Base-by-base conservation (phyloP, 2,329 filamentous ascomycete species). In the Trichophyton verrucosum region DNA sequence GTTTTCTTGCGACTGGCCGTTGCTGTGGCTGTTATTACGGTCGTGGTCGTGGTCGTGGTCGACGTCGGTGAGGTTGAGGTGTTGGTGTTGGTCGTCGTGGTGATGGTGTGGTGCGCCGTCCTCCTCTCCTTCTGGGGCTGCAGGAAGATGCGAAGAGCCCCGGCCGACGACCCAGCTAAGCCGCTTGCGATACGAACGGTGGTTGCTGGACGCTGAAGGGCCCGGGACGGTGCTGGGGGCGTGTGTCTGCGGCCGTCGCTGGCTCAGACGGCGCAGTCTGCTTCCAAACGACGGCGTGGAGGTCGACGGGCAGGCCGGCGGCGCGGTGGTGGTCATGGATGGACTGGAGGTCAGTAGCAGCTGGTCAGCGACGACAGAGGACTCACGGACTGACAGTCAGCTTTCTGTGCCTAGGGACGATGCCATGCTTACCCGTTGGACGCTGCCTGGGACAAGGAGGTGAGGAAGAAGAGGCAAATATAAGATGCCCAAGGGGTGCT, bases 211-310 rank as follows among this genome's bases (percentile, higher is more conserved):
- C 38, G 68, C 62, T 47, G 66, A 64, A 49, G 55, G 65, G 65
- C 61, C 67, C 63, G 62, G 70, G 68, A 59, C 67, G 69, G 53
- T 3, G 17, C 46, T 33, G 49, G 5, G n/a, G 15, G 27, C 17
- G 13, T 74, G 69, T 2, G 73, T 73, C 65, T 74, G 74, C 46
- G 72, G 68, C 61, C 73, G 71, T 60, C 76, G 68, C 66, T 73
- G 73, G 68, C 73, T 75, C 55, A 76, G 66, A 57, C 74, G 72
- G 53, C 73, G 72, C 62, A 75, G 68, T 60, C 62, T 61, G 42
- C 56, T 58, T 3, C 60, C 38, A 46, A 64, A 61, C 42, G 62
- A 62, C 30, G 57, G 24, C 15, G 55, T 27, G 22, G 62, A 55
- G 40, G 61, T 53, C 30, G 62, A 40, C 40, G 60, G 42, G 46